These are phyloP conservation scores for Cucurbita ficifolia DNA, from an alignment of 306 rosid species.

Conservation along the genomic window DNA sequence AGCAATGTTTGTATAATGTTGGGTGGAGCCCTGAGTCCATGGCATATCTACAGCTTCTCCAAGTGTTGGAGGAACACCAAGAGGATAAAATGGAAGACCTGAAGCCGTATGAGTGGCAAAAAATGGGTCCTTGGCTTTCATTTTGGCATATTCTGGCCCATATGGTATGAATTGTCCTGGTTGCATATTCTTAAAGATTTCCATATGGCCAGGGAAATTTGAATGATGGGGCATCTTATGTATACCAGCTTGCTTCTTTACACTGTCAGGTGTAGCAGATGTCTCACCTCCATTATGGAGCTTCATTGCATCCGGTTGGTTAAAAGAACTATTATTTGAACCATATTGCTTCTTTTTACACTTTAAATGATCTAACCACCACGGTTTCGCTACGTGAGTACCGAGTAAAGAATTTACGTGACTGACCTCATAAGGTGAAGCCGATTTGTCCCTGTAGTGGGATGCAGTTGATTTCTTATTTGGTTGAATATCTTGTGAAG, in stretches of 20 bases:
- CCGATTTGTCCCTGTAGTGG: conserved; percentile 15
- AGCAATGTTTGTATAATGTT: conserved; percentile 11
- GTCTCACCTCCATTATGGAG: conserved; percentile 23
- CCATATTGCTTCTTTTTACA: conserved; percentile 29
- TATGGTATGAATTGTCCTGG: conserved; percentile 10
- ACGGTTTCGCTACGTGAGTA: conserved; percentile 25
- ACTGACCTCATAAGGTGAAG: conserved; percentile 12
- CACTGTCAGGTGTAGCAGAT: conserved; percentile 6
- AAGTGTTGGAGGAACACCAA: conserved; percentile 6
- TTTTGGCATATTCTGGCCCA: conserved; percentile 15
- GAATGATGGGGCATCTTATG: conserved; percentile 10
- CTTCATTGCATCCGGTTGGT: conserved; percentile 19
- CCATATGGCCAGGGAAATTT: conserved; percentile 2
- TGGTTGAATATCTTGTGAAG: conserved; percentile 16
- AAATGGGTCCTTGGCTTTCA: conserved; percentile 8
- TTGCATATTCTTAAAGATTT: conserved; percentile 10
- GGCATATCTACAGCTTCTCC: conserved; percentile 15
- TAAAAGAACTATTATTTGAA: conserved; percentile 15
- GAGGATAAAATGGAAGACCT: conserved; percentile 21
- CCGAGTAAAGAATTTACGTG: conserved; percentile 24
- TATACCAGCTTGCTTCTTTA: conserved; percentile 14
- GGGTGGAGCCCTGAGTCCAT: conserved; percentile 21
- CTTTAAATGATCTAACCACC: conserved; percentile 28
- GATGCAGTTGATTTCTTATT: conserved; percentile 22
- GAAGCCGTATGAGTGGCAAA: conserved; percentile 8